A percentile compares a stretch with the other conserved stretches of the same genome.
Evolutionary conservation across 2,329 filamentous ascomycete species (phyloP).

Genomic region (Pyrenochaeta sp.): DNA sequence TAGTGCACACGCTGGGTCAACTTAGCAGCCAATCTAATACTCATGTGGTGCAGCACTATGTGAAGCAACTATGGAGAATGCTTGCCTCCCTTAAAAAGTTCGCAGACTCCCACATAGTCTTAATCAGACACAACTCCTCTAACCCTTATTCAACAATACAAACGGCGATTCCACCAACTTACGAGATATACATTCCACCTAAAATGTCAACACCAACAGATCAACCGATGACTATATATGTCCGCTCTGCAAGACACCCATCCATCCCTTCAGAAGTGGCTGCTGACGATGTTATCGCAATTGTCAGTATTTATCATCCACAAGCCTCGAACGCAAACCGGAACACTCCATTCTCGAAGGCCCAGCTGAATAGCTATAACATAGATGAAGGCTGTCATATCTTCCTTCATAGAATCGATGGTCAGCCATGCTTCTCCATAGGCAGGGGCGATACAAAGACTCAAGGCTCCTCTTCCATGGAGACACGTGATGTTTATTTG

Average conservation of each 20-base stretch:
- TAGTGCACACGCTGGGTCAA: not conserved
- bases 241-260: conserved; percentile 7
- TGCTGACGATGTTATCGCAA: conserved; percentile 13
- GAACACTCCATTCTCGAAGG: conserved; percentile 6
- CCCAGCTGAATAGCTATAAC: not conserved
- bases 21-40: not conserved
- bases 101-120: not conserved
- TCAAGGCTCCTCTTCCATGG: not conserved
- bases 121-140: not conserved
- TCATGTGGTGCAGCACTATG: too few relatives aligned
- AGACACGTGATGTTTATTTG: conserved; percentile 22
- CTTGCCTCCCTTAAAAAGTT: not conserved
- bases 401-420: conserved; percentile 10
- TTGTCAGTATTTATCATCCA: conserved; percentile 16
- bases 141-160: too few relatives aligned
- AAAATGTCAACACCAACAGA: not conserved
- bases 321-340: conserved; percentile 12
- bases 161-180: too few relatives aligned
- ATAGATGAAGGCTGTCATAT: conserved; percentile 11
- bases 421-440: conserved; percentile 11
- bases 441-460: conserved; percentile 6
- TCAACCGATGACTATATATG: not conserved
- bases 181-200: not conserved
- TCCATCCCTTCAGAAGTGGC: conserved; percentile 9
- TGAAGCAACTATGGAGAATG: not conserved